Evolutionary conservation across 1,139 yeast genomes (phyloP).

Genomic region (Taphrina wiesneri): DNA sequence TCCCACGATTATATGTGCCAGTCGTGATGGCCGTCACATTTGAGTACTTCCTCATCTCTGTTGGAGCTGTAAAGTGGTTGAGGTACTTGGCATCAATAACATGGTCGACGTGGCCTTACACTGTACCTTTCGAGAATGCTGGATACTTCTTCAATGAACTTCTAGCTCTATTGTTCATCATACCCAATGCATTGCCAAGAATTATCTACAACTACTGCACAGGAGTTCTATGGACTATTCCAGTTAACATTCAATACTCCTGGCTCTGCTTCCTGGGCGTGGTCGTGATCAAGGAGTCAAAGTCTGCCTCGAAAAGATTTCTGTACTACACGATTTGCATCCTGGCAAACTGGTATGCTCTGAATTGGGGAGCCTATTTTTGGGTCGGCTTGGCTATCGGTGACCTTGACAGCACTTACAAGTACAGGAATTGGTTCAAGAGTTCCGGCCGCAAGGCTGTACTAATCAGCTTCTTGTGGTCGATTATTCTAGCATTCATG

Average conservation of each 20-base stretch:
- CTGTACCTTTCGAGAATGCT: not conserved
- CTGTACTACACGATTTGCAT: constrained; percentile 2
- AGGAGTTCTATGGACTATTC: constrained; percentile 9
- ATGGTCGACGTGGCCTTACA: constrained; percentile 10
- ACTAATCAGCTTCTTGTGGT: not conserved
- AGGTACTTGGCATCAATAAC: constrained; percentile 3
- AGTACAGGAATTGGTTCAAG: not conserved
- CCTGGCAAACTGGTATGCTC: constrained; percentile 4
- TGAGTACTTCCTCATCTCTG: constrained; percentile 14
- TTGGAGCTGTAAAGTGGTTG: constrained; percentile 9
- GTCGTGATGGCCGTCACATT: constrained; percentile 1
- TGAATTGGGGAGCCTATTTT: constrained; percentile 12
- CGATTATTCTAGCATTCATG: constrained; percentile 7
- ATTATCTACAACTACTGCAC: constrained; percentile 7
- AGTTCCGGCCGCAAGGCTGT: not conserved
- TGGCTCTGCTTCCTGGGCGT: constrained; percentile 6
- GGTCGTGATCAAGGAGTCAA: not conserved
- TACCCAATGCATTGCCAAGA: constrained; percentile 1
- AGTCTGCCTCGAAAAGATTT: not conserved
- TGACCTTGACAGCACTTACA: constrained; percentile 9
- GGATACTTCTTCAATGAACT: constrained; percentile 11
- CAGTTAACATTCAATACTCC: constrained; percentile 7
- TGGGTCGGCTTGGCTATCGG: constrained; percentile 7
- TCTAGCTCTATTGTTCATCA: constrained; percentile 2
- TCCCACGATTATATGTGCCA: not conserved